Evolutionary conservation across 495 filamentous ascomycete genomes (phyloP).

Genomic region (Trypethelium eluteriae): DNA sequence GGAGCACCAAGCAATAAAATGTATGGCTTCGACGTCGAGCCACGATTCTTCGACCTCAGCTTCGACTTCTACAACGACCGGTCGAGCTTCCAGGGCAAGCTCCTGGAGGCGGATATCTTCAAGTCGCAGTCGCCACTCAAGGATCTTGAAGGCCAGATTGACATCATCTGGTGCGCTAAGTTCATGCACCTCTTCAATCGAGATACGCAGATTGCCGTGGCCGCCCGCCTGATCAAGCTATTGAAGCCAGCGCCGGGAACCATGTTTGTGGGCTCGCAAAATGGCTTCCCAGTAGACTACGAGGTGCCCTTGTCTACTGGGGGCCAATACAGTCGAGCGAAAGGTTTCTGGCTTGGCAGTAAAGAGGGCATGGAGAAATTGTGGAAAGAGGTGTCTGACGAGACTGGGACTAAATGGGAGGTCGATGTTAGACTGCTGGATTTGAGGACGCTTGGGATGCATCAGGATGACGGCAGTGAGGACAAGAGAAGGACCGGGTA

Average conservation of each 20-base stretch:
- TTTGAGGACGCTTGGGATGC: conserved; percentile 13
- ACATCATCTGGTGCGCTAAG: conserved; percentile 14
- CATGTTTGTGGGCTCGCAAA: conserved; percentile 12
- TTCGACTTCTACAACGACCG: conserved; percentile 14
- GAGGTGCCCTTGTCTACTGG: conserved; percentile 11
- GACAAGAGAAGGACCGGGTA: conserved; percentile 11
- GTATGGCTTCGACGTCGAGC: conserved; percentile 27
- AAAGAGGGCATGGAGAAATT: conserved; percentile 9
- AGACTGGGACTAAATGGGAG: conserved; percentile 7
- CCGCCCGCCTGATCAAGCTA: conserved; percentile 1
- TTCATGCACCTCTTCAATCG: conserved; percentile 16
- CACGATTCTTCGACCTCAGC: conserved; percentile 13
- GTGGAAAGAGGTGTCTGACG: conserved; percentile 10
- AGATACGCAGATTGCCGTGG: not conserved
- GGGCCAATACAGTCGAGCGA: not conserved
- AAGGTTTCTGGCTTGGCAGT: conserved; percentile 5
- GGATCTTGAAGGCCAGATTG: conserved; percentile 10
- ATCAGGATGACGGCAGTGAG: conserved; percentile 8
- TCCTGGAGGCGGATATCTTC: conserved; percentile 12
- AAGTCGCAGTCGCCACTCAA: not conserved
- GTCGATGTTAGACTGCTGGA: conserved; percentile 14
- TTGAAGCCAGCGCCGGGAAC: conserved; percentile 6
- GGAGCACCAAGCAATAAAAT: conserved; percentile 26
- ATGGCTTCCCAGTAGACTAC: conserved; percentile 6
- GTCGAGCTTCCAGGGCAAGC: not conserved